phyloP scores from a whole-genome alignment of 179 eudicot genomes.

The Gypsophila paniculata region DNA sequence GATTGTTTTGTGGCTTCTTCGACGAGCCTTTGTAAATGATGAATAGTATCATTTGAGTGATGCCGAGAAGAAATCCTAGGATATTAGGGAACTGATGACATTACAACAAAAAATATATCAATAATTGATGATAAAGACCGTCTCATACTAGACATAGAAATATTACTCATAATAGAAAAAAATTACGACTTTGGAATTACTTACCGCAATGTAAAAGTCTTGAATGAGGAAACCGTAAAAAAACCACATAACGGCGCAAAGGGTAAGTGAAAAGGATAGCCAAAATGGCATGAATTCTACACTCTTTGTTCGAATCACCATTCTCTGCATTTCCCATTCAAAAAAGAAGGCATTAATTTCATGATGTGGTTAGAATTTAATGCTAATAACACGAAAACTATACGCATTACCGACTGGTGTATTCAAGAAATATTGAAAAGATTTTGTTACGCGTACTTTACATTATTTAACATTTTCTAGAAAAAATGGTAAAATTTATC shows the following conservation, averaged over 20 bases:
- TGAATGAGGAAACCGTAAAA: conserved; percentile 54
- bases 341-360: conserved; percentile 2
- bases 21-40: conserved; percentile 41
- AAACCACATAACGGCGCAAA: conserved; percentile 69
- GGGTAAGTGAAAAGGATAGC: conserved; percentile 64
- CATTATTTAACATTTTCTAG: no score
- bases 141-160: background rate
- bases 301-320: conserved; percentile 67
- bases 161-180: background rate
- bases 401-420: background rate
- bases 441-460: no score
- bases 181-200: background rate
- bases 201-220: conserved; percentile 70
- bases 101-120: background rate
- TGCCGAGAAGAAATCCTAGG: conserved; percentile 55
- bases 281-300: conserved; percentile 83
- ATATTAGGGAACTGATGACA: conserved; percentile 51
- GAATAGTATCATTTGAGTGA: conserved; percentile 58
- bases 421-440: no score
- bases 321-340: conserved; percentile 40
- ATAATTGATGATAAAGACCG: background rate
- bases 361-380: background rate
- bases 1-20: conserved; percentile 17
- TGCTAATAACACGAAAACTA: background rate
- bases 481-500: no score